phyloP scores from a whole-genome alignment of 2,329 filamentous ascomycete genomes.

The Dryadomyces quercivorus region DNA sequence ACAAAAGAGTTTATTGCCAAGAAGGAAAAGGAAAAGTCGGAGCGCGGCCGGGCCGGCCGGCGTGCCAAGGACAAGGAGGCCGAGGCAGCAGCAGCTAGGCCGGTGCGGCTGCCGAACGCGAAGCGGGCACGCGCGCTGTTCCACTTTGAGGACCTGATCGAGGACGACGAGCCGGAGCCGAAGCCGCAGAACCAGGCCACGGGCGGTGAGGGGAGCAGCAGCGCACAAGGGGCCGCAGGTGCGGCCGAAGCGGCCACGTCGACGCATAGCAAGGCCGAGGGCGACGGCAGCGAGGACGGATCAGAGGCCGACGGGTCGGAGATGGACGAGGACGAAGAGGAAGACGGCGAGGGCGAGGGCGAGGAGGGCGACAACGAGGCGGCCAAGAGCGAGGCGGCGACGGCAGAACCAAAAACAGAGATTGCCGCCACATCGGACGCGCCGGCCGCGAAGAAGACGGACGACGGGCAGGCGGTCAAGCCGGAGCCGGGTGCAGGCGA shows the following conservation, averaged over 20 bases:
- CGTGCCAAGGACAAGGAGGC: slow-evolving; percentile 46
- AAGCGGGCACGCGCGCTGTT: slow-evolving; percentile 60
- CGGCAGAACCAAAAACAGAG: too few species aligned
- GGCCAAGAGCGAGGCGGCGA: not conserved
- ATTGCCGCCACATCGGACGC: too few species aligned
- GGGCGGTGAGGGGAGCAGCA: too few species aligned
- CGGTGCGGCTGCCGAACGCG: slow-evolving; percentile 54
- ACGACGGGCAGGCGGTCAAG: not conserved
- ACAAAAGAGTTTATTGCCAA: slow-evolving; percentile 73
- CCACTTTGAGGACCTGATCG: slow-evolving; percentile 56
- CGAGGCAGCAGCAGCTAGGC: slow-evolving; percentile 39
- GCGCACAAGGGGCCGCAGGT: too few species aligned
- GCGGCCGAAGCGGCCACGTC: not conserved
- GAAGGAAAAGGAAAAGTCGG: slow-evolving; percentile 68
- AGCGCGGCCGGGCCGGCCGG: slow-evolving; percentile 50
- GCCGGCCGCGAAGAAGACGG: not conserved
- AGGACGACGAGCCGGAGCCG: slow-evolving; percentile 34
- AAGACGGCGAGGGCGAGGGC: slow-evolving; percentile 5
- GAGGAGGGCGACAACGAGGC: slow-evolving; percentile 1
- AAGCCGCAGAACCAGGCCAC: slow-evolving; percentile 4
- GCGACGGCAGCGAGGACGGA: slow-evolving; percentile 9
- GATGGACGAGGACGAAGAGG: slow-evolving; percentile 11
- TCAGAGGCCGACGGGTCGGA: slow-evolving; percentile 9
- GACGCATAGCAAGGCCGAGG: slow-evolving; percentile 6
- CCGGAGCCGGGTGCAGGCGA: not conserved